Percentiles rank a stretch among this genome's conserved stretches.
Evolutionary conservation across 768 basidiomycete species (phyloP).

Genomic region (Tulasnella sp.): DNA sequence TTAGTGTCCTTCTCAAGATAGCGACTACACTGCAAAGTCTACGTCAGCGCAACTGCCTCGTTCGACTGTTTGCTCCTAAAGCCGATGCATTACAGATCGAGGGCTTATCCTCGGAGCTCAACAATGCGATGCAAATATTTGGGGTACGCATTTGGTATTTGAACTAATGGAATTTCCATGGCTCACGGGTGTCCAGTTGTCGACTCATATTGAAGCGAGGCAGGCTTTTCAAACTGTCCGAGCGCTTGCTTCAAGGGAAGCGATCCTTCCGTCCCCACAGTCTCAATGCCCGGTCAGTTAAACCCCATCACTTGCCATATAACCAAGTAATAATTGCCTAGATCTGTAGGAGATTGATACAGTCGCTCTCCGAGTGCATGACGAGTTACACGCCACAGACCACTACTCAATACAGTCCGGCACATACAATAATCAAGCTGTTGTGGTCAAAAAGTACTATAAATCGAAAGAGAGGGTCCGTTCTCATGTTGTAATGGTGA

Average conservation of each 20-base stretch:
- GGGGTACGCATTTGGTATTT: not conserved
- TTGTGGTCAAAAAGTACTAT: not conserved
- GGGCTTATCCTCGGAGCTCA: not conserved
- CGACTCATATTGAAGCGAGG: too few relatives aligned
- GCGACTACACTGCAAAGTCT: not conserved
- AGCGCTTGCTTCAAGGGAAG: not conserved
- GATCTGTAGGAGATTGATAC: not conserved
- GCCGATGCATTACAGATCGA: not conserved
- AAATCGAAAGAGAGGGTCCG: not conserved
- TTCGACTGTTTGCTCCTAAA: not conserved
- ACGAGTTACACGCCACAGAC: not conserved
- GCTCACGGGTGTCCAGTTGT: not conserved
- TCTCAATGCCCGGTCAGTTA: not conserved
- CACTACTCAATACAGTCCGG: not conserved
- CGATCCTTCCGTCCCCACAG: too few relatives aligned
- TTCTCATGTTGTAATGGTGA: not conserved
- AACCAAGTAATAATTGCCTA: not conserved
- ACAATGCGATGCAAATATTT: not conserved
- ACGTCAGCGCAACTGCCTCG: not conserved
- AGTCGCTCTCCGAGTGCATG: not conserved
- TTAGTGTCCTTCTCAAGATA: not conserved
- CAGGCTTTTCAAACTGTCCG: not conserved
- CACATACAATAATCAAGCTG: not conserved
- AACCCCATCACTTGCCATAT: not conserved
- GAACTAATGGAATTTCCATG: not conserved